Evolutionary conservation across 352 stramenopile species (phyloP), one percentile per base, ranked within the genome.

Genomic region (Globisporangium acanthophoron): DNA sequence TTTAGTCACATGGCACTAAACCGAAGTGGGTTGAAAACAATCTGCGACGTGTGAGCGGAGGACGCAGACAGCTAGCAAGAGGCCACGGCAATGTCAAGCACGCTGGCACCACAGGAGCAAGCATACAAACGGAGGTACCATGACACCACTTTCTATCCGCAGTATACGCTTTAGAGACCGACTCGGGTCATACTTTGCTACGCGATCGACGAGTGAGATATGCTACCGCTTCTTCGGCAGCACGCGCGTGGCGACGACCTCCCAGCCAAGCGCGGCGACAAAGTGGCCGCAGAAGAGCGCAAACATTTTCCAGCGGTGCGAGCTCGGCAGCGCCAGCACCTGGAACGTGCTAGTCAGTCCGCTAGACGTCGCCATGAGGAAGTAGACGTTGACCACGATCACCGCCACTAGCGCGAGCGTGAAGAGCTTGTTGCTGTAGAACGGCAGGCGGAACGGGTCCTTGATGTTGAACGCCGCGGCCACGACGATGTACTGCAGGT

Each of bases 401-500:
- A 61, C 52, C 9, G 60, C 43, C 5, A 70, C 41, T 43, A 73
- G 64, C 46, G 74, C 50, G 5, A 35, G 43, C 16, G 73, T 67
- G 58, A 70, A 83, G n/a, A 65, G 56, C 37, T 50, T 56, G 54
- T 85, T 79, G 13, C 66, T 80, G 64, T 76, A 84, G 50, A 84
- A 71, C 20, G 71, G 65, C 24, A 71, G 62, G 40, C 76, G 76
- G 58, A 80, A 88, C 0, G 64, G 58, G 56, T 85, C 76, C 41
- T 79, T 72, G 45, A 83, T 49, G 52, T 87, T 77, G 56, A 88
- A 84, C 12, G 76, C 78, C 0, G 74, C 67, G 1, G 76, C 76
- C 18, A 88, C 72, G 5, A 67, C 67, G 37, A 80, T 66, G 56
- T 84, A 88, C 16, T 67, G 62, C 62, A 85, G 39, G 55, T 86